Percentiles rank a stretch among this genome's conserved stretches.
Conservation (phyloP, 1,284 basidiomycete species). For the Naganishia liquefaciens region DNA sequence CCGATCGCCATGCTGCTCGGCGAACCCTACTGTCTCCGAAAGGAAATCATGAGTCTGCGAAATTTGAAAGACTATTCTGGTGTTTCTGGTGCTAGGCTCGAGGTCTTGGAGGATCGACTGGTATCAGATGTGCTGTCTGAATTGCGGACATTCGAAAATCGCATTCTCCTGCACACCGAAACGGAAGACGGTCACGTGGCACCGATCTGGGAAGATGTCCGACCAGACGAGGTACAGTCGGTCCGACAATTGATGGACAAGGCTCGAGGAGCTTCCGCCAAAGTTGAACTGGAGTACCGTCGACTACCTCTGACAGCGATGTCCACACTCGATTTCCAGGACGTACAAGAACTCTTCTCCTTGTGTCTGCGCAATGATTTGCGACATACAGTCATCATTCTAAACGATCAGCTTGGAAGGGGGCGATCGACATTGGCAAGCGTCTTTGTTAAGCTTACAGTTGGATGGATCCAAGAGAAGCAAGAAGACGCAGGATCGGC, state of each 20-base stretch:
- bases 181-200: constrained; percentile 82
- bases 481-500: constrained; percentile 29
- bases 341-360: constrained; percentile 70
- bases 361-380: constrained; percentile 75
- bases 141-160: constrained; percentile 77
- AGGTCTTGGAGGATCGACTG: constrained; percentile 86
- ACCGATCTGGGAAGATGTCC: constrained; percentile 92
- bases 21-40: constrained; percentile 56
- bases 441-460: constrained; percentile 81
- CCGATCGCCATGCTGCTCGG: constrained; percentile 83
- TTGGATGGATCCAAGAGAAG: constrained; percentile 68
- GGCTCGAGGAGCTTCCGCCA: constrained; percentile 53
- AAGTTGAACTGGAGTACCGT: constrained; percentile 70
- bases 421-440: constrained; percentile 91
- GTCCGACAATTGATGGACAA: constrained; percentile 86
- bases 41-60: constrained; percentile 46
- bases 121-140: constrained; percentile 86
- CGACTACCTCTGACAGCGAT: constrained; percentile 86
- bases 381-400: constrained; percentile 73
- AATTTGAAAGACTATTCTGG: constrained; percentile 76
- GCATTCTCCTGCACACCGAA: constrained; percentile 87
- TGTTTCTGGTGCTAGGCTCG: constrained; percentile 82
- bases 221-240: constrained; percentile 73
- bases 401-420: constrained; percentile 94
- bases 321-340: constrained; percentile 57